Evolutionary conservation across 148 eudicot genomes (phyloP), one percentile per base, ranked within the genome.

Genomic region (Cornus florida): DNA sequence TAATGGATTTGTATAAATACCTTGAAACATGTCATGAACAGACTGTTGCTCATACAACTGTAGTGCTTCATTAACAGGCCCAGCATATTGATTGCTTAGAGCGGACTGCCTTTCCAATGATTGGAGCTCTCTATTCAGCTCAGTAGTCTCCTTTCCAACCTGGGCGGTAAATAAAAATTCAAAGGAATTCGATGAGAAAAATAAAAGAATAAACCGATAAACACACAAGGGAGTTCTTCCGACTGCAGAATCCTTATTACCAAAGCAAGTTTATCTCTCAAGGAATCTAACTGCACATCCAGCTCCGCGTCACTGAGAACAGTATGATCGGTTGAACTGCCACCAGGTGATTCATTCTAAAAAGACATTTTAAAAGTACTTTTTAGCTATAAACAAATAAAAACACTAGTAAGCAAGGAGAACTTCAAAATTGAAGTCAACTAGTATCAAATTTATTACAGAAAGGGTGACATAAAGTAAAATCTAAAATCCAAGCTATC

Each of bases 121-220:
- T 73, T 16, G 72, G 43, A 88, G 80, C 72, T 94, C 92, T 84
- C 73, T 85, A 72, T 75, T 83, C 85, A 89, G 84, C 77, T 87
- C 88, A 78, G 89, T 84, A 57, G 85, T 86, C 87, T 92, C 91
- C 79, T 91, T 90, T 81, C 86, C 89, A 78, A 89, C 93, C 92
- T 90, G 75, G 48, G 19, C 50, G 67, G 38, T 12, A 16, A 10
- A 24, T 57, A 6, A 35, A 23, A 23, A 17, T 19, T 71, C 13
- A 24, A 67, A 71, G 48, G 13, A 71, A 70, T 68, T 24, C 68
- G 32, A 53, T 33, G 71, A 0, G 23, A 48, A 71, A 81, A 20
- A 2, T 6, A 46, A 8, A 32, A 50, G 28, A 13, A 41, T 32
- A 1, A 23, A 59, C 16, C 35, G 7, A 39, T 20, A 70, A 19